Conservation (phyloP, 768 basidiomycete genomes). For the Hygrocybe coccinea region DNA sequence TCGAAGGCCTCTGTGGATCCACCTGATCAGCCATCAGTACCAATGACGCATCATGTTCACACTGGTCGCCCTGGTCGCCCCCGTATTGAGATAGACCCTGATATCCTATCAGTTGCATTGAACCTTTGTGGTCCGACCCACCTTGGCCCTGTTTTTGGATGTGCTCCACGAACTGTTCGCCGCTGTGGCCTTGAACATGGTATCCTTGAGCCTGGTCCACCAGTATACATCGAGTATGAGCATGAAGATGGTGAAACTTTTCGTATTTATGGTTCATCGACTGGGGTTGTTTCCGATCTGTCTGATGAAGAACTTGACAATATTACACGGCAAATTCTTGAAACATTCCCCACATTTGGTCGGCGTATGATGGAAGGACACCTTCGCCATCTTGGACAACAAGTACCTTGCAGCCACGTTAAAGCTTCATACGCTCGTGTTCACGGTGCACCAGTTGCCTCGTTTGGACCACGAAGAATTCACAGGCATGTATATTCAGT, state of each 20-base stretch:
- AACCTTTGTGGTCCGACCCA: conserved; percentile 17
- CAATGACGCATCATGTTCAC: neutral
- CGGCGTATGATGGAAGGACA: conserved; percentile 22
- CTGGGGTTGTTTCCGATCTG: conserved; percentile 13
- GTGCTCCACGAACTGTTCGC: conserved; percentile 13
- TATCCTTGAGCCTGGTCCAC: conserved; percentile 15
- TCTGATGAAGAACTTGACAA: conserved; percentile 23
- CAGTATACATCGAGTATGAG: conserved; percentile 12
- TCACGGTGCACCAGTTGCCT: conserved; percentile 14
- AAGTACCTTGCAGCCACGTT: conserved; percentile 18
- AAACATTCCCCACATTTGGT: conserved; percentile 25
- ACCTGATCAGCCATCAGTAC: neutral
- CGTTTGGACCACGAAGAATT: conserved; percentile 25
- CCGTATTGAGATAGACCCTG: conserved; percentile 22
- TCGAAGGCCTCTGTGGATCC: conserved; percentile 3
- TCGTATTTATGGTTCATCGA: conserved; percentile 9
- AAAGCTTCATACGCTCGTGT: conserved; percentile 15
- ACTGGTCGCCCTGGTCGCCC: conserved; percentile 25
- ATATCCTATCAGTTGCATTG: conserved; percentile 19
- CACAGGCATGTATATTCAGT: conserved; percentile 28
- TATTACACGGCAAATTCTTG: conserved; percentile 16
- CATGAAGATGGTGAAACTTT: conserved; percentile 13
- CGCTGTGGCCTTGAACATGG: conserved; percentile 20
- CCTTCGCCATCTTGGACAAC: conserved; percentile 18
- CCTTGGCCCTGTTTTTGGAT: conserved; percentile 14